A percentile compares a stretch with the other conserved stretches of the same genome.
These are phyloP conservation scores for Phlegmacium glaucopus DNA, from an alignment of 768 basidiomycete genomes.

Conservation along the genomic window DNA sequence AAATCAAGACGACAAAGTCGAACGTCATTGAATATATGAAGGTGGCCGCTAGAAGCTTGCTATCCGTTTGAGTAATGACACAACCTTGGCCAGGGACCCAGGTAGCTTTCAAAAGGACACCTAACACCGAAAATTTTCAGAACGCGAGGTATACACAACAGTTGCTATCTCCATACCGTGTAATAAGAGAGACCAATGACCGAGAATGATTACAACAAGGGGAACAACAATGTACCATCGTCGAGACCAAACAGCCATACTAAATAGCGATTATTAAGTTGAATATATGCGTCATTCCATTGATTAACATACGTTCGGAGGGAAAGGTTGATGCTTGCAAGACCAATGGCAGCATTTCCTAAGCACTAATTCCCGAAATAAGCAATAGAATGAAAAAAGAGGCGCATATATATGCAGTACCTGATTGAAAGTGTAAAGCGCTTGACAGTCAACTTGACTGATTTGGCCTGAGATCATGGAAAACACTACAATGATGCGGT, in stretches of 20 bases:
- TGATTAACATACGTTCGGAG: slow-evolving; percentile 53
- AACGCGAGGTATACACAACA: background rate
- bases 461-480: background rate
- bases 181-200: slow-evolving; percentile 68
- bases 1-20: slow-evolving; percentile 57
- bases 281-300: slow-evolving; percentile 9
- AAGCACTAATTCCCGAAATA: slow-evolving; percentile 30
- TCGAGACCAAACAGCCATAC: slow-evolving; percentile 71
- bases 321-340: slow-evolving; percentile 70
- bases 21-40: slow-evolving; percentile 78
- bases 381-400: background rate
- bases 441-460: slow-evolving; percentile 60
- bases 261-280: slow-evolving; percentile 18
- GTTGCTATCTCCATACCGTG: slow-evolving; percentile 42
- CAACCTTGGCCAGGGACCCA: slow-evolving; percentile 53
- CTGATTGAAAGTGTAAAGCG: slow-evolving; percentile 65
- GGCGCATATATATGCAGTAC: slow-evolving; percentile 21
- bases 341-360: slow-evolving; percentile 64
- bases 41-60: slow-evolving; percentile 54
- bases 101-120: slow-evolving; percentile 54
- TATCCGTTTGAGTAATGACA: slow-evolving; percentile 56
- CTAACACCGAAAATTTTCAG: slow-evolving; percentile 24
- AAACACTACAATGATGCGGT: slow-evolving; percentile 2
- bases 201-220: slow-evolving; percentile 55
- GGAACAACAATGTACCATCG: slow-evolving; percentile 48